Evolutionary conservation across 345 rosid species (phyloP).

Genomic region (Linum usitatissimum): DNA sequence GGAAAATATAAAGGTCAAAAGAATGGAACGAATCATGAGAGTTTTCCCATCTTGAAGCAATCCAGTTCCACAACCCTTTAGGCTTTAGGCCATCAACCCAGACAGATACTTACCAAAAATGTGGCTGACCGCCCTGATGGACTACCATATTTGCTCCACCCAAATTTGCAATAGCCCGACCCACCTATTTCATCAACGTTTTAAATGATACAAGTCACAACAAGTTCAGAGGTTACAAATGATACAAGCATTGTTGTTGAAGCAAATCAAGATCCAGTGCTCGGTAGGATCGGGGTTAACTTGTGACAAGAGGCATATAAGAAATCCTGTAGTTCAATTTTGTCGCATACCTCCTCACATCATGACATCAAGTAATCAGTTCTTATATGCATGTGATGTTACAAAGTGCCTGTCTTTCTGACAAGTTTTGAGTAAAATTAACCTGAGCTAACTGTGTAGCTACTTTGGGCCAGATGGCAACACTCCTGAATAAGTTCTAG

Average conservation of each 20-base stretch:
- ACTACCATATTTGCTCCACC: slow-evolving; percentile 65
- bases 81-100: slow-evolving; percentile 3
- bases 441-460: neutral
- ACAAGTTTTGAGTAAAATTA: neutral
- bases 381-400: neutral
- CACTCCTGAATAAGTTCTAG: neutral
- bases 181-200: slow-evolving; percentile 43
- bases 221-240: neutral
- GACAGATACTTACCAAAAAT: slow-evolving; percentile 45
- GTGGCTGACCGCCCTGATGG: slow-evolving; percentile 79
- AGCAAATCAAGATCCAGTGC: neutral
- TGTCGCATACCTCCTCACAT: neutral
- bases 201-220: neutral
- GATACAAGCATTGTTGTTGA: neutral
- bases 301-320: neutral
- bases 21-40: neutral
- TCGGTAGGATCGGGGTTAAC: neutral
- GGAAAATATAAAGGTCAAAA: neutral
- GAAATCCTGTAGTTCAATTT: neutral
- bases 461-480: neutral
- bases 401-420: neutral
- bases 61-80: slow-evolving; percentile 7
- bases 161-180: slow-evolving; percentile 87
- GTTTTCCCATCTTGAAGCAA: neutral
- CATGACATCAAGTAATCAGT: neutral